A percentile compares a stretch with the other conserved stretches of the same genome.
Conservation (phyloP, 2,329 filamentous ascomycete genomes). For the Colletotrichum coccodes region DNA sequence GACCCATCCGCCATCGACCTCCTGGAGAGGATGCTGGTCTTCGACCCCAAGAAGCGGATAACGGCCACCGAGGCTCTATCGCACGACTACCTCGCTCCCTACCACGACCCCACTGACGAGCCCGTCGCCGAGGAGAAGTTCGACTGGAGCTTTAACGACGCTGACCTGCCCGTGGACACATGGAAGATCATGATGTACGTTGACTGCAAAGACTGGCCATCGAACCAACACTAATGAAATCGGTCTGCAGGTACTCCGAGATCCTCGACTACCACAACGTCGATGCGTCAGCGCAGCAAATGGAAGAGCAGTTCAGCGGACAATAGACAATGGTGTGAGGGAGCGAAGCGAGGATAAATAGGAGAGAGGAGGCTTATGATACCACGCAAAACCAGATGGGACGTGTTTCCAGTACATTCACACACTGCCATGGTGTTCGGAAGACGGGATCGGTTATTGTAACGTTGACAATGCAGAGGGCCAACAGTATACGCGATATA, state of each 20-base stretch:
- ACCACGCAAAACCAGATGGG: constrained; percentile 34
- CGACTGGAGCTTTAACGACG: constrained; percentile 99
- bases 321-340: constrained; percentile 39
- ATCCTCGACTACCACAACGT: constrained; percentile 99
- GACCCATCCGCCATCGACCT: constrained; percentile 88
- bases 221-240: background rate
- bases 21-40: constrained; percentile 96
- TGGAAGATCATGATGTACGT: constrained; percentile 99
- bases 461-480: constrained; percentile 32
- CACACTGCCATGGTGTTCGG: constrained; percentile 33
- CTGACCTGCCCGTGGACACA: constrained; percentile 96
- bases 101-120: constrained; percentile 97
- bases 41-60: constrained; percentile 96
- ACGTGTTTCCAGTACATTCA: constrained; percentile 34
- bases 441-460: constrained; percentile 32
- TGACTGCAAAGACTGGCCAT: too few species aligned
- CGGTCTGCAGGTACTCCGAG: constrained; percentile 85
- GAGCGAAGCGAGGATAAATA: constrained; percentile 16
- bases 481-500: constrained; percentile 34
- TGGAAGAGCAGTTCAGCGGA: constrained; percentile 49
- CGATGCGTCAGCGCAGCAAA: constrained; percentile 58
- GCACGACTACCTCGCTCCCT: constrained; percentile 94
- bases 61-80: constrained; percentile 86
- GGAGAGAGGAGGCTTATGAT: constrained; percentile 31
- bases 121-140: constrained; percentile 97